These are phyloP conservation scores for Rosa persica DNA, from an alignment of 306 rosid genomes.

Conservation along the genomic window DNA sequence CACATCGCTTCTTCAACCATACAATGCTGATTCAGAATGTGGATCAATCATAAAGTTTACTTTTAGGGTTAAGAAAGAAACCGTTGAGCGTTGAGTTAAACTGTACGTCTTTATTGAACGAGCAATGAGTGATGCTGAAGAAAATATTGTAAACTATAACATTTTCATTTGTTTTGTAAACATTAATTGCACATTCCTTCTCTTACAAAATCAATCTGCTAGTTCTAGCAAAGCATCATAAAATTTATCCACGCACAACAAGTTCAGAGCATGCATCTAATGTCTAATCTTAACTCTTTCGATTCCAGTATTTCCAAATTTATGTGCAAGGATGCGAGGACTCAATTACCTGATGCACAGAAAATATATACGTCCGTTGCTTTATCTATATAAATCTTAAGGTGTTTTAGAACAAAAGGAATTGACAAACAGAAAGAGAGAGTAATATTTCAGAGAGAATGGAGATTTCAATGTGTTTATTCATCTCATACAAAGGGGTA, in stretches of 20 bases:
- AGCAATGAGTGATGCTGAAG: neutral
- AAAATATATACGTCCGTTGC: neutral
- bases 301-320: neutral
- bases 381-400: neutral
- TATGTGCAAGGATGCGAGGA: neutral
- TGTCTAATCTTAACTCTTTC: neutral
- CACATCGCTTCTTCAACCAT: neutral
- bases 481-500: no score
- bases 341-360: neutral
- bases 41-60: neutral
- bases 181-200: neutral
- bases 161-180: neutral
- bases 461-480: no score
- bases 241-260: neutral
- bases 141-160: neutral
- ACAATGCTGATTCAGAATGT: neutral
- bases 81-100: neutral
- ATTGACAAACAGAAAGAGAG: no score
- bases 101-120: neutral
- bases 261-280: neutral
- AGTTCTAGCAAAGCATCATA: neutral
- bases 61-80: neutral
- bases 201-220: neutral
- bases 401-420: no score
- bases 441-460: no score